A percentile compares a stretch with the other conserved stretches of the same genome.
Evolutionary conservation across 768 basidiomycete species (phyloP).

Genomic region (Tulasnella sp.): DNA sequence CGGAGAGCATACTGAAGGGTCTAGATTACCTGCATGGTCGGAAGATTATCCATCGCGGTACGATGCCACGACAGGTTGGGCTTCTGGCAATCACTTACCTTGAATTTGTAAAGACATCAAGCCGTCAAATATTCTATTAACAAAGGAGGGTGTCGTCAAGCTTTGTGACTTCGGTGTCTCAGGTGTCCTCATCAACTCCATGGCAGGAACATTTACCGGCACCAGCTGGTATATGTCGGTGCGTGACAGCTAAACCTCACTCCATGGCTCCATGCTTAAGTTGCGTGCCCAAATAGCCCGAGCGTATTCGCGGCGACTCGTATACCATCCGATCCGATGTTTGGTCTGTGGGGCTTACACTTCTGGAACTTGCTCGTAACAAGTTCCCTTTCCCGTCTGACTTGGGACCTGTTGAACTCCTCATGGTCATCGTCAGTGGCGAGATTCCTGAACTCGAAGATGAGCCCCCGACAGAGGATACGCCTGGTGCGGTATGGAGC

Average conservation of each 20-base stretch:
- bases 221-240: conserved; percentile 99
- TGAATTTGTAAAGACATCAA: conserved; percentile 56
- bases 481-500: conserved; percentile 45
- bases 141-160: conserved; percentile 81
- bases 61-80: background rate
- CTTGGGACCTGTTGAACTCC: conserved; percentile 82
- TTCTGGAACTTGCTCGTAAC: conserved; percentile 89
- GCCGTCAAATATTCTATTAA: conserved; percentile 85
- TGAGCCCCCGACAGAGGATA: conserved; percentile 40
- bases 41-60: conserved; percentile 80
- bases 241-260: conserved; percentile 31
- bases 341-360: conserved; percentile 92
- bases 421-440: conserved; percentile 37
- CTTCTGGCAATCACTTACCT: background rate
- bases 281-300: conserved; percentile 49
- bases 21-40: conserved; percentile 83
- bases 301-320: conserved; percentile 82
- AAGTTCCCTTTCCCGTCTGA: conserved; percentile 92
- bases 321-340: conserved; percentile 96
- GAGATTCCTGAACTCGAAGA: conserved; percentile 59
- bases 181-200: conserved; percentile 81
- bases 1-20: conserved; percentile 92
- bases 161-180: conserved; percentile 96
- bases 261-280: conserved; percentile 3
- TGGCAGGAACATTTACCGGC: conserved; percentile 94